Evolutionary conservation across 306 rosid species (phyloP), one percentile per base, ranked within the genome.

Genomic region (Inga laurina): DNA sequence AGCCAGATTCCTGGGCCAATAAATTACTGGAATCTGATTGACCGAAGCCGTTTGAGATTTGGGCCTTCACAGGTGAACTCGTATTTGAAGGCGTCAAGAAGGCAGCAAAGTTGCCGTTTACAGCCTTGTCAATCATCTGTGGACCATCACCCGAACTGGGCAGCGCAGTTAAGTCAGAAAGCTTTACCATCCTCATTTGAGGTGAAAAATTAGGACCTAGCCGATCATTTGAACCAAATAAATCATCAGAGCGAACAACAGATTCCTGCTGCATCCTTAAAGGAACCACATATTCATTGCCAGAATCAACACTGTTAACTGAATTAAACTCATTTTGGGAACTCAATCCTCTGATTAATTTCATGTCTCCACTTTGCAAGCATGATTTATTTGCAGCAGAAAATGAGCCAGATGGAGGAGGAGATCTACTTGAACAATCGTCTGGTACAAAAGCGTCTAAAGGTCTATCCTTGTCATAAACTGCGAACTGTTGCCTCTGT

Each of bases 101-200:
- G 57, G 77, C 72, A 71, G 83, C 13, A 74, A 48, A 8, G 30
- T 76, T 82, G 88, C 80, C 57, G 19, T 32, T 24, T 57, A 88
- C 64, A 79, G 49, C 86, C 78, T 45, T 76, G 77, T 75, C 84
- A 49, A 37, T 69, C 89, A 85, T 79, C 83, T 88, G 90, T 75
- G 88, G 79, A 73, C 59, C 82, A 71, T 81, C 79, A 3, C 80
- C 85, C 74, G 78, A 82, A 89, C 79, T 54, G 10, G 90, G 14
- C 57, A 52, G 74, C 76, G 95, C 93, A 18, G 90, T 85, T 78
- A 88, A 30, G 48, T 84, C 86, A 27, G 93, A 71, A 56, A 87
- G 92, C 64, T 79, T 89, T 81, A 86, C 90, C 93, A 92, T 83
- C 84, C 88, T 88, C 89, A 84, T 83, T 78, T 91, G 90, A 35